Base-by-base conservation (phyloP, 2,329 filamentous ascomycete species). In the Falciphora oryzae region DNA sequence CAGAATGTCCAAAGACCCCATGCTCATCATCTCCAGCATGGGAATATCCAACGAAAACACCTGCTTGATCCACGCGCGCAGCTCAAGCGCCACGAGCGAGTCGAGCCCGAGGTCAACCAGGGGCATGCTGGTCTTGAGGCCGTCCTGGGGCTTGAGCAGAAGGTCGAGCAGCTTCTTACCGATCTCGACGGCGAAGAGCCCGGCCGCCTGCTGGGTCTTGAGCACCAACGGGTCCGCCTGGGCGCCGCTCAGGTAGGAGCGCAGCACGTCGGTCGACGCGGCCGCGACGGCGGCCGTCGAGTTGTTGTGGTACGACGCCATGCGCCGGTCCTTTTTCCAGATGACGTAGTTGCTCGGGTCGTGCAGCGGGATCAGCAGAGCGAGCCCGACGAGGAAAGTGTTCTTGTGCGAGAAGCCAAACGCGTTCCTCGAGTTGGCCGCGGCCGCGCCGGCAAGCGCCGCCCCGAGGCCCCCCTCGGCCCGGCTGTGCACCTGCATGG, bases 121-220 rank as follows among this genome's bases (percentile, higher is more conserved):
- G 28, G 64, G 38, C 25, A 65, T 35, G 11, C 13, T 6, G 22
- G 60, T 22, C 22, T 64, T 64, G 22, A 64, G 22, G 1, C 61
- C 56, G 2, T 35, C 61, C 22, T 61, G 59, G 13, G 27, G 25
- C 53, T 63, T 64, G 14, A 65, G 50, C 80, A 88, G 84, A 29
- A 76, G 76, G 57, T 83, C 78, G 59, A 89, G 44, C 56, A 59
- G 44, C 80, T 88, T 84, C 31, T 76, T 76, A 53, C 83, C 78
- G 59, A 89, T 75, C 71, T 89, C 91, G 27, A 77, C 73, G 1
- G 81, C 73, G 74, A 91, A 81, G 64, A 82, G 80, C 25, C 79
- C 71, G 0, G 83, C 22, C 13, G 59, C 53, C 62, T 68, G 67
- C 11, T 67, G 66, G 16, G 60, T 22, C 3, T 65, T 61, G 16